Conservation (phyloP, 441 rosid species). For the Bocquillonia castaneifolia region DNA sequence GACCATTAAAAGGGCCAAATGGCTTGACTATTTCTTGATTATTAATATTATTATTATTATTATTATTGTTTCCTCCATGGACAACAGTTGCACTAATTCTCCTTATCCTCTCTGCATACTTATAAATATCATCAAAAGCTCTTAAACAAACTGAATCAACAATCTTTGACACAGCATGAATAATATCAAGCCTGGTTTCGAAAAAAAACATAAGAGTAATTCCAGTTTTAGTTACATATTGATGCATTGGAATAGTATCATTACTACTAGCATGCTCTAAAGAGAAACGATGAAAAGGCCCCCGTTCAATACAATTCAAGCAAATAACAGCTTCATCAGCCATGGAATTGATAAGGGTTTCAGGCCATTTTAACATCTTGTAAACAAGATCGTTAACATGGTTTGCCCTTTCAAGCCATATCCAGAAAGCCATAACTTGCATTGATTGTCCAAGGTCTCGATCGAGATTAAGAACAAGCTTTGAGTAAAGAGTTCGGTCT, state of each 20-base stretch:
- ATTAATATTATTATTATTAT: no score
- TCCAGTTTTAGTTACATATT: constrained; percentile 22
- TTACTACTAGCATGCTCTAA: neutral
- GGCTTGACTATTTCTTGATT: neutral
- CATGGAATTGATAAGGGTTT: constrained; percentile 28
- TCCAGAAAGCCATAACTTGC: constrained; percentile 49
- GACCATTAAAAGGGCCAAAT: neutral
- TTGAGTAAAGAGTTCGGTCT: constrained; percentile 43
- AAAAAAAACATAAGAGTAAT: constrained; percentile 35
- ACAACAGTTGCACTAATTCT: neutral
- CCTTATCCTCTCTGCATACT: constrained; percentile 7
- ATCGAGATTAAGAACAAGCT: constrained; percentile 38
- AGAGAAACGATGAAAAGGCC: constrained; percentile 1
- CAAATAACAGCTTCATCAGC: constrained; percentile 51
- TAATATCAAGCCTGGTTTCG: constrained; percentile 26
- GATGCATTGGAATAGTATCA: constrained; percentile 29
- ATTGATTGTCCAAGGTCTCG: constrained; percentile 43
- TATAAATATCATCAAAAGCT: constrained; percentile 47
- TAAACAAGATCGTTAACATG: constrained; percentile 24
- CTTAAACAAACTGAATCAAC: constrained; percentile 36
- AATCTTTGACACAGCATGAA: constrained; percentile 27
- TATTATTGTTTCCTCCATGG: neutral
- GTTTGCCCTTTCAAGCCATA: constrained; percentile 46
- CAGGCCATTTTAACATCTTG: constrained; percentile 26
- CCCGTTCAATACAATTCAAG: constrained; percentile 34